Base-by-base conservation (phyloP, 2,329 filamentous ascomycete species). In the Fusarium euwallaceae region DNA sequence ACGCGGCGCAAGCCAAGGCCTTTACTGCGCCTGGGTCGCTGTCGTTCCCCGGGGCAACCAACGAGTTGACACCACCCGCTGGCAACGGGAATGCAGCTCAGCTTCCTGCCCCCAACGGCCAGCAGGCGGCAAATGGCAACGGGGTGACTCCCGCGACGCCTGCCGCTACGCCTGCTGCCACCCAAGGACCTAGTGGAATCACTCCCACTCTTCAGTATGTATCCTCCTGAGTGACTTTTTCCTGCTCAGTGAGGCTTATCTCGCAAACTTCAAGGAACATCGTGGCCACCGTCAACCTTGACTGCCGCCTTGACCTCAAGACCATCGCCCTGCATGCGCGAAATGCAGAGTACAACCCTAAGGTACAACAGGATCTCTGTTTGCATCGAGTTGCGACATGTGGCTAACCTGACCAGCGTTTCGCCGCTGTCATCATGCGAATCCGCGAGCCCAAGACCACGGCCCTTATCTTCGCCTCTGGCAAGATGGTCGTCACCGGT, bases 401-500 rank as follows among this genome's bases (percentile, higher is more conserved):
- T 75, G 69, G 79, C 83, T 85, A 81, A 84, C 81, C 74, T 34
- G 48, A 41, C 74, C 78, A 97, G 95, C 96, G 96, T 93, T 98
- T 98, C 83, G 97, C 96, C 80, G 96, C 96, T 82, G 96, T 98
- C 76, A 98, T 99, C 85, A 98, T 99, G 97, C 95, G 97, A 87
- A 99, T 99, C 79, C 95, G 97, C 81, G 97, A 99, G 81, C 97
- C 97, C 71, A 99, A 99, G 89, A 99, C 97, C 6, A 99, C 97
- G 3, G 97, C 97, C 7, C 87, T 99, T 67, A 98, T 99, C 88
- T 99, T 99, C 80, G 97, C 97, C 69, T 97, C 94, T 2, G 97
- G 97, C 85, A 99, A 99, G 91, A 98, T 99, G 97, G 97, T 98
- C 56, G 97, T 98, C 17, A 98, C 97, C 64, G 96, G 96, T 87